A percentile compares a stretch with the other conserved stretches of the same genome.
phyloP scores from a whole-genome alignment of 1,284 basidiomycete genomes.

The Leccinum pallidistipes region DNA sequence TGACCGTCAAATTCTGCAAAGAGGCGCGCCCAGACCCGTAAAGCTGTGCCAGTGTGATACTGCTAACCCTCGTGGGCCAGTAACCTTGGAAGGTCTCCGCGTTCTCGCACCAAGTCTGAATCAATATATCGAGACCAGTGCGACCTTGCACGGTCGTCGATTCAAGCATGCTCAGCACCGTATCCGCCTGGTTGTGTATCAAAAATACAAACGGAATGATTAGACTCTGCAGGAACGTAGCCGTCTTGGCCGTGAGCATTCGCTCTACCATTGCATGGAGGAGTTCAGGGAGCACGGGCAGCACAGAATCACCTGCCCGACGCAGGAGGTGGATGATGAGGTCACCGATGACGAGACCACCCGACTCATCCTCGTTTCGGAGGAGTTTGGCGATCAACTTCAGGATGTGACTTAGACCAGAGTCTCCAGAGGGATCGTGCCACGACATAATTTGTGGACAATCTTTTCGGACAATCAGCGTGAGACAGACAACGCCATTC shows the following conservation, averaged over 20 bases:
- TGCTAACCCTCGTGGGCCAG: constrained; percentile 87
- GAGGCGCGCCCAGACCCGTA: constrained; percentile 67
- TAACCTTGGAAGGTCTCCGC: constrained; percentile 92
- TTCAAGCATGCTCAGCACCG: constrained; percentile 75
- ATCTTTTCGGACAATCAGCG: constrained; percentile 86
- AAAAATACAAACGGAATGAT: constrained; percentile 93
- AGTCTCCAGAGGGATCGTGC: constrained; percentile 64
- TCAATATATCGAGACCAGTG: constrained; percentile 75
- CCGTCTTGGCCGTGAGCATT: constrained; percentile 82
- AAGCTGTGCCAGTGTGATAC: constrained; percentile 79
- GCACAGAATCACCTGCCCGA: constrained; percentile 72
- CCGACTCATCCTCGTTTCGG: constrained; percentile 79
- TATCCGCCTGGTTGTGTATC: constrained; percentile 80
- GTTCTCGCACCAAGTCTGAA: constrained; percentile 92
- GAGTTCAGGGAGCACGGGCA: constrained; percentile 84
- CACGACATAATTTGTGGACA: constrained; percentile 77
- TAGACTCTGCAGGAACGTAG: constrained; percentile 88
- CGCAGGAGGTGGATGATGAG: constrained; percentile 91
- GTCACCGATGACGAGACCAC: constrained; percentile 91
- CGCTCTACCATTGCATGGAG: constrained; percentile 81
- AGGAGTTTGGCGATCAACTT: constrained; percentile 76
- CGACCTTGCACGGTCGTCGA: constrained; percentile 56
- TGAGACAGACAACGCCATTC: constrained; percentile 84
- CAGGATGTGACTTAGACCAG: constrained; percentile 75
- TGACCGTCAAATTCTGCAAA: constrained; percentile 71